These are phyloP conservation scores for Nemophila menziesii DNA, from an alignment of 257 asterid species.

Conservation along the genomic window DNA sequence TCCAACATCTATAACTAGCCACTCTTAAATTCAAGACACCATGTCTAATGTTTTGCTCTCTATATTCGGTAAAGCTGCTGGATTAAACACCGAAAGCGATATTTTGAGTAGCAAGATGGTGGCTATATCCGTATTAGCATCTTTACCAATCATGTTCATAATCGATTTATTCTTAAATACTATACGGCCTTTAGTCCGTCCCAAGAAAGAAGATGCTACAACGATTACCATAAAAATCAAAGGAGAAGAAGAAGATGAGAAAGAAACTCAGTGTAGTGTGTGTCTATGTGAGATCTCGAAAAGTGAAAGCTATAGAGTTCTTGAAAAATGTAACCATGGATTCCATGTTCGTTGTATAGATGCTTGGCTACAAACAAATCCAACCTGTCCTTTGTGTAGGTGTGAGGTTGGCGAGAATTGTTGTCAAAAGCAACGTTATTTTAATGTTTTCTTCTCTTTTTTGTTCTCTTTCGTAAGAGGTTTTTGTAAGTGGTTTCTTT, in stretches of 20 bases:
- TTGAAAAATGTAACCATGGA: conserved; percentile 21
- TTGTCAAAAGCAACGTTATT: not conserved
- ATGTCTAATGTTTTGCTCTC: not conserved
- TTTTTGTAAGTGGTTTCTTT: conserved; percentile 11
- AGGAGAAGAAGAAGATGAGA: conserved; percentile 1
- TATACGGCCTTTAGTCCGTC: not conserved
- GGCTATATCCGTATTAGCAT: conserved; percentile 2
- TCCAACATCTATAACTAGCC: too few relatives aligned
- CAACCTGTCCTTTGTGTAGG: conserved; percentile 29
- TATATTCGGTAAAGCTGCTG: not conserved
- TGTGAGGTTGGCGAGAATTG: not conserved
- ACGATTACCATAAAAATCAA: not conserved
- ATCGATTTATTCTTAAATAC: not conserved
- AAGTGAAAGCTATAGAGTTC: conserved; percentile 19
- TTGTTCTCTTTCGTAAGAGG: conserved; percentile 14
- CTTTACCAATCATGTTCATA: conserved; percentile 4
- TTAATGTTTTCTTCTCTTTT: conserved; percentile 12
- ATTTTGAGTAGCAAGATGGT: conserved; percentile 1
- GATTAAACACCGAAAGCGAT: not conserved
- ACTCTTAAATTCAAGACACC: too few relatives aligned
- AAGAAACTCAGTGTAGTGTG: conserved; percentile 17
- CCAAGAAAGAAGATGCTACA: not conserved
- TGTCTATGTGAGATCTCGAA: conserved; percentile 19
- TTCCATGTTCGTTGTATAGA: conserved; percentile 29
- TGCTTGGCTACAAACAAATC: conserved; percentile 22